Evolutionary conservation across 768 basidiomycete genomes (phyloP).

Genomic region (Lactarius deliciosus): DNA sequence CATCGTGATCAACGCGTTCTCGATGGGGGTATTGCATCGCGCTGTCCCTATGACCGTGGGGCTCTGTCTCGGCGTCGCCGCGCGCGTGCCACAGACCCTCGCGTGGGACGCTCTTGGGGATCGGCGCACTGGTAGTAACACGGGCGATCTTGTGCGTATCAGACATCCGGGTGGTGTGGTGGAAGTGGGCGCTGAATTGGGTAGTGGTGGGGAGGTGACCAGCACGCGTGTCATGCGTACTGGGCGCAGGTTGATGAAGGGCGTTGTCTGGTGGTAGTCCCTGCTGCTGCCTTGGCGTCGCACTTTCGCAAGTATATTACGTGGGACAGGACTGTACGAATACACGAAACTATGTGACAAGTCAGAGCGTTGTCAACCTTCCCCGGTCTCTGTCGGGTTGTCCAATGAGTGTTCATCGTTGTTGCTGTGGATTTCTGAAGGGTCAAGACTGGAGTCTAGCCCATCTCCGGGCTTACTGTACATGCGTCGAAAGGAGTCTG

Average conservation of each 20-base stretch:
- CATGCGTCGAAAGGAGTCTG: no score
- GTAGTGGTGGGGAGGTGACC: slow-evolving; percentile 45
- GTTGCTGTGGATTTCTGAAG: no score
- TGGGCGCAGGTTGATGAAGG: slow-evolving; percentile 69
- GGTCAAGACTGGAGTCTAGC: no score
- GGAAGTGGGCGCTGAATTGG: slow-evolving; percentile 62
- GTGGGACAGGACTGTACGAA: background rate
- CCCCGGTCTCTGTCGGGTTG: no score
- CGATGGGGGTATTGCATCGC: slow-evolving; percentile 70
- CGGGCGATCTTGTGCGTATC: slow-evolving; percentile 45
- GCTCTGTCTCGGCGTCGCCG: slow-evolving; percentile 65
- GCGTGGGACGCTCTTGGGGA: slow-evolving; percentile 49
- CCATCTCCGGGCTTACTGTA: no score
- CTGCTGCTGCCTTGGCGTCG: background rate
- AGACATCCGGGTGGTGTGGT: slow-evolving; percentile 67
- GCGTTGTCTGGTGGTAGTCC: slow-evolving; percentile 62
- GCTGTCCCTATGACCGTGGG: slow-evolving; percentile 76
- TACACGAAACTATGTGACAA: background rate
- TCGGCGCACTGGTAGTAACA: slow-evolving; percentile 13
- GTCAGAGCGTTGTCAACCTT: no score
- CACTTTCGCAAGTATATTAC: background rate
- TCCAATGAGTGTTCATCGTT: no score
- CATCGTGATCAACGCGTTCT: slow-evolving; percentile 57
- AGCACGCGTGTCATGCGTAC: slow-evolving; percentile 68
- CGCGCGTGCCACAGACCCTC: slow-evolving; percentile 52